phyloP scores from a whole-genome alignment of 805 yeast species.

The Saccharomycopsis capsularis region DNA sequence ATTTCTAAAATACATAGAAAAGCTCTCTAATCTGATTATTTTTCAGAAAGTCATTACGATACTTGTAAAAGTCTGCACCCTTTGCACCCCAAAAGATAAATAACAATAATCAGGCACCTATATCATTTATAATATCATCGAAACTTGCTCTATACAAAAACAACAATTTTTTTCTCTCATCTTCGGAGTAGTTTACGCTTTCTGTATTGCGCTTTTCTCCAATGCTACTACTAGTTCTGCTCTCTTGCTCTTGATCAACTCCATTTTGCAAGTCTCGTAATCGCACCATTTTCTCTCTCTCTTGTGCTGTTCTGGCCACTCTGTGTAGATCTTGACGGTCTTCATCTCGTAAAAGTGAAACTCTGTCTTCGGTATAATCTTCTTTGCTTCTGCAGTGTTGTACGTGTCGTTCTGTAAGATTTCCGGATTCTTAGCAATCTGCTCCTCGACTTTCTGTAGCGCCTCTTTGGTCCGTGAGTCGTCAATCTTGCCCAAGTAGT shows the following conservation, averaged over 20 bases:
- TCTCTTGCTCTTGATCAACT: slow-evolving; percentile 49
- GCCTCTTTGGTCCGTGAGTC: slow-evolving; percentile 49
- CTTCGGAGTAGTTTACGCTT: too few relatives aligned
- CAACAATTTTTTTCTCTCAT: too few relatives aligned
- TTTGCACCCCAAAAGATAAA: too few relatives aligned
- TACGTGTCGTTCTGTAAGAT: neutral
- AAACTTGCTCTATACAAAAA: too few relatives aligned
- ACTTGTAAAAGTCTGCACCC: too few relatives aligned
- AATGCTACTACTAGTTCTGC: slow-evolving; percentile 64
- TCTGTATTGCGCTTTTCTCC: slow-evolving; percentile 43
- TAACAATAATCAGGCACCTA: too few relatives aligned
- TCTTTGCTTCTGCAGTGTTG: neutral
- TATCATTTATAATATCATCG: too few relatives aligned
- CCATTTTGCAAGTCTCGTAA: slow-evolving; percentile 58
- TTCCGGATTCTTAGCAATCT: neutral
- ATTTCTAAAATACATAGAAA: too few relatives aligned
- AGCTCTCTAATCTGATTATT: too few relatives aligned
- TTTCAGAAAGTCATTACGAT: too few relatives aligned
- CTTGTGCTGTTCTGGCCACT: slow-evolving; percentile 68
- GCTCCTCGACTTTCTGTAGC: neutral
- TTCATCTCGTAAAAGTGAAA: slow-evolving; percentile 81
- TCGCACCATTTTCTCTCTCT: slow-evolving; percentile 73
- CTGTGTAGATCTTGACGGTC: slow-evolving; percentile 45
- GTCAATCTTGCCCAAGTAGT: slow-evolving; percentile 55
- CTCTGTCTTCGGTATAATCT: slow-evolving; percentile 60